Evolutionary conservation across 805 yeast species (phyloP), one percentile per base, ranked within the genome.

Genomic region (Pichia nakasei): DNA sequence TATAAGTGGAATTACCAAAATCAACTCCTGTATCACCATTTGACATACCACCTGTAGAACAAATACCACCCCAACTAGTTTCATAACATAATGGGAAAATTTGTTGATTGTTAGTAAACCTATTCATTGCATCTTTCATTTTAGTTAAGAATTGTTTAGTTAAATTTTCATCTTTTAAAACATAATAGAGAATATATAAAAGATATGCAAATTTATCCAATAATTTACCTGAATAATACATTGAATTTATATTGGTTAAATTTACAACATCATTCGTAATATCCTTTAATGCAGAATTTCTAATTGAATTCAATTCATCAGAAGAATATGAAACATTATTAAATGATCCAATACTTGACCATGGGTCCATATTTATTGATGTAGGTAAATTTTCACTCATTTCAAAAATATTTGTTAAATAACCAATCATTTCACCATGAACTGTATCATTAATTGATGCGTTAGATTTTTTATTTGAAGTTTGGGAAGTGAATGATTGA

Each of bases 181-280:
- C 67, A 22, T 73, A 76, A 48, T 67, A 64, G 17, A 75, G 69
- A 12, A 74, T 73, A 45, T 74, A 66, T 45, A 76, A 63, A 39
- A 78, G 71, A 56, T 75, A 73, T 9, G 81, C 78, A 53, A 72
- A 78, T 52, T 75, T 76, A 57, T 75, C 81, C 27, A 76, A 47
- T 13, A 70, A 64, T 52, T 78, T 77, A 43, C 82, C 83, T 17
- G 76, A 58, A 47, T 55, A 72, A 53, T 78, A 78, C 45, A 64
- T 74, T 15, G 76, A 72, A 38, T 61, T 58, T 53, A 61, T 52
- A 4, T 53, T 54, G 5, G 59, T 52, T 9, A 75, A 59, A 12
- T 54, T 45, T 9, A 64, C 55, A 39, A 78, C 72, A 50, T 76
- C 72, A 48, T 70, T 68, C 3, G 78, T 79, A 35, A 66, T 66